These are phyloP conservation scores for Chrysanthemum makinoi DNA, from an alignment of 129 eudicot species.

Conservation along the genomic window DNA sequence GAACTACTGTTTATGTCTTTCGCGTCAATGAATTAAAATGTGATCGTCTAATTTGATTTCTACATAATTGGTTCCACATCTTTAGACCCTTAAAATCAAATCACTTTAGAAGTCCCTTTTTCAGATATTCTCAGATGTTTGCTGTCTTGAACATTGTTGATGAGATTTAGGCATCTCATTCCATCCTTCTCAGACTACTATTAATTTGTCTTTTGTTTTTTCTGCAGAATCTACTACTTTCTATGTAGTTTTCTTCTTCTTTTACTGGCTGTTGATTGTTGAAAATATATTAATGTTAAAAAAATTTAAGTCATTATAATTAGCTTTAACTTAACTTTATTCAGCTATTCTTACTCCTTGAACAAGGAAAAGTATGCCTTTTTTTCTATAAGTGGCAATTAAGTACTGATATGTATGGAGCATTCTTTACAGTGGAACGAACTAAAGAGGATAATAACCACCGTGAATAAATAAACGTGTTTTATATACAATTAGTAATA, in stretches of 20 bases:
- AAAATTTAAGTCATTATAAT: slow-evolving; percentile 1
- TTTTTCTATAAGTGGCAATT: slow-evolving; percentile 10
- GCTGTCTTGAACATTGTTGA: slow-evolving; percentile 19
- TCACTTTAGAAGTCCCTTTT: background rate
- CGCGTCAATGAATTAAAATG: background rate
- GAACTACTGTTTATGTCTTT: background rate
- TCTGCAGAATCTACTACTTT: slow-evolving; percentile 1
- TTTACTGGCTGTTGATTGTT: slow-evolving; percentile 11
- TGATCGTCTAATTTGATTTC: slow-evolving; percentile 17
- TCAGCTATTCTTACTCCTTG: slow-evolving; percentile 8
- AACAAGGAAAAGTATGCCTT: background rate
- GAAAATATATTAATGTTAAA: background rate
- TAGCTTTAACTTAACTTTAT: background rate
- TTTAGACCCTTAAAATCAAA: slow-evolving; percentile 7
- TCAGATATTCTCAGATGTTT: slow-evolving; percentile 18
- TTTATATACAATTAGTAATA: background rate
- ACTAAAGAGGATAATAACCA: background rate
- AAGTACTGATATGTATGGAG: background rate
- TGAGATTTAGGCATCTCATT: background rate
- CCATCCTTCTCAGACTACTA: background rate
- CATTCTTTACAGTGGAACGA: background rate
- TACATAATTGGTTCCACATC: slow-evolving; percentile 23
- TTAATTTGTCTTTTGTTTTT: background rate
- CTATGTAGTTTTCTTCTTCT: slow-evolving; percentile 1
- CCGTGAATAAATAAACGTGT: background rate